Conservation (phyloP, 2,329 filamentous ascomycete species). For the Stagonosporopsis tanaceti region DNA sequence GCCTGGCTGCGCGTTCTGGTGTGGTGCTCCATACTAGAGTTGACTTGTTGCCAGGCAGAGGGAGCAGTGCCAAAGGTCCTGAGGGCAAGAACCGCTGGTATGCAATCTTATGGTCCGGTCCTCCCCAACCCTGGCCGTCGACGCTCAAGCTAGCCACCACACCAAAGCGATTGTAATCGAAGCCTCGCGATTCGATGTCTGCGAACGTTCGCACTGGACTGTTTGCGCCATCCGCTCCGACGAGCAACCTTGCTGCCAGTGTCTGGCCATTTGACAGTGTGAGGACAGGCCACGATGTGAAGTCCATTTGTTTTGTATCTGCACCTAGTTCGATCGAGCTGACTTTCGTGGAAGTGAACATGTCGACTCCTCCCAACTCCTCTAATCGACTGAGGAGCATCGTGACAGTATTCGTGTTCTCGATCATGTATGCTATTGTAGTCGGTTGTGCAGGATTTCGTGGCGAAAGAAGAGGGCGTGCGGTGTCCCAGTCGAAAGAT, state of each 20-base stretch:
- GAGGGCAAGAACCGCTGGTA: conserved; percentile 96
- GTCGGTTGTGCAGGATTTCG: conserved; percentile 55
- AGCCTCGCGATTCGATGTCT: conserved; percentile 83
- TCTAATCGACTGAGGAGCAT: conserved; percentile 76
- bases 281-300: conserved; percentile 88
- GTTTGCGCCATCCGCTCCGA: conserved; percentile 94
- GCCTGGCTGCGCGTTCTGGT: conserved; percentile 75
- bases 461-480: conserved; percentile 47
- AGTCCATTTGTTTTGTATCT: conserved; percentile 71
- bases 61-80: conserved; percentile 89
- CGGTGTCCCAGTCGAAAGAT: conserved; percentile 78
- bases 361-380: conserved; percentile 70
- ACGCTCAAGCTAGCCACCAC: conserved; percentile 88
- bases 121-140: conserved; percentile 58
- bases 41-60: conserved; percentile 81
- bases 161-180: conserved; percentile 92
- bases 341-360: conserved; percentile 81
- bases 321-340: conserved; percentile 79
- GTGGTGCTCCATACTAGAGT: conserved; percentile 96
- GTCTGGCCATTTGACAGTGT: conserved; percentile 70
- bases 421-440: conserved; percentile 93
- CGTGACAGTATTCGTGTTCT: conserved; percentile 88
- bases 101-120: conserved; percentile 69
- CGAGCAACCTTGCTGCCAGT: conserved; percentile 82
- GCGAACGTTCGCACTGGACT: conserved; percentile 92